Evolutionary conservation across 345 rosid species (phyloP).

Genomic region (Dipteronia sinensis): DNA sequence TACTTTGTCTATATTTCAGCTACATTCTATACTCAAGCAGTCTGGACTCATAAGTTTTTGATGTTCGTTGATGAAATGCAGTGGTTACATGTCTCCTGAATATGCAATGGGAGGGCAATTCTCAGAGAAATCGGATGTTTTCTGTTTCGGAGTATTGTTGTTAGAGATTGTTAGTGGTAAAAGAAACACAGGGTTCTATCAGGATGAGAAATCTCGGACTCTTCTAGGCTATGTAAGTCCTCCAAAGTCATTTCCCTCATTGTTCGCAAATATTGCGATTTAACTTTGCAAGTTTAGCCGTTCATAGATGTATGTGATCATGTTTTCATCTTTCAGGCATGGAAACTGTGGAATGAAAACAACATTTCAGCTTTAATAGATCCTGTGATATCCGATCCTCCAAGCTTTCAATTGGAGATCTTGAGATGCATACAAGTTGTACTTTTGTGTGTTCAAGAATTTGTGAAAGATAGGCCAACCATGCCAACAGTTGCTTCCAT

Average conservation of each 20-base stretch:
- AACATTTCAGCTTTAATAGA: slow-evolving; percentile 13
- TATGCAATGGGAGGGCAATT: neutral
- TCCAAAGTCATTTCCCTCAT: neutral
- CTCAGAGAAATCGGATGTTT: slow-evolving; percentile 26
- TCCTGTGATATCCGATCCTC: neutral
- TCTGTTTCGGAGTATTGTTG: slow-evolving; percentile 43
- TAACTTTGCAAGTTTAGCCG: neutral
- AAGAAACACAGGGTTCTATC: slow-evolving; percentile 33
- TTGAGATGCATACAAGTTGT: slow-evolving; percentile 27
- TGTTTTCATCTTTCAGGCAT: neutral
- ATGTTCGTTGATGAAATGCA: too few species aligned
- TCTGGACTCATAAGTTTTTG: too few species aligned
- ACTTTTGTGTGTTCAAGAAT: slow-evolving; percentile 32
- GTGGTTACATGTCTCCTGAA: neutral
- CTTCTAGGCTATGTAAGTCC: slow-evolving; percentile 40
- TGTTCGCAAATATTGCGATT: neutral
- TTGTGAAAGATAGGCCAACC: slow-evolving; percentile 25
- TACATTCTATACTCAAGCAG: too few species aligned
- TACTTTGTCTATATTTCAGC: too few species aligned
- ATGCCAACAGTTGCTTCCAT: slow-evolving; percentile 22
- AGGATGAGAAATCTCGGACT: slow-evolving; percentile 24
- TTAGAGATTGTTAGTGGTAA: slow-evolving; percentile 43
- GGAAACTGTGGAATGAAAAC: slow-evolving; percentile 23
- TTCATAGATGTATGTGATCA: slow-evolving; percentile 19
- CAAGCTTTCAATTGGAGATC: slow-evolving; percentile 7